These are phyloP conservation scores for Ophiostoma triangulosporum DNA, from an alignment of 2,329 filamentous ascomycete species.

Conservation along the genomic window DNA sequence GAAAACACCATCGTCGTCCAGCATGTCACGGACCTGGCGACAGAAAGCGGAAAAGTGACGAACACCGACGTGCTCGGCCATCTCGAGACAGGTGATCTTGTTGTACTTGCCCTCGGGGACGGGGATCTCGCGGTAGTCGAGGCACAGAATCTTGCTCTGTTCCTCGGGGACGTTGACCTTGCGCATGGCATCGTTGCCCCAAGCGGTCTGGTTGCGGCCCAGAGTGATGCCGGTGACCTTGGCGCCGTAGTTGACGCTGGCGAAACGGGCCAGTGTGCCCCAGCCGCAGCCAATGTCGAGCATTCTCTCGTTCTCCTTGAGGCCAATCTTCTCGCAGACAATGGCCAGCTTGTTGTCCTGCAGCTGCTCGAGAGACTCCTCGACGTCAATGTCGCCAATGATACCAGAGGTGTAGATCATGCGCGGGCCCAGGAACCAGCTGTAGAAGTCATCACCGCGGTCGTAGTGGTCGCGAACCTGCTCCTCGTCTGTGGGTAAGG, in stretches of 20 bases:
- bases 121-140: constrained; percentile 93
- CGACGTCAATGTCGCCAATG: constrained; percentile 73
- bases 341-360: constrained; percentile 95
- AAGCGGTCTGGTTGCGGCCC: constrained; percentile 89
- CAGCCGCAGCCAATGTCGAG: constrained; percentile 96
- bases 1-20: constrained; percentile 90
- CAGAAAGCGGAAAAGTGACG: constrained; percentile 73
- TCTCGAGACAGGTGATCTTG: constrained; percentile 95
- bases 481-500: constrained; percentile 59
- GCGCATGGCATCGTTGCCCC: constrained; percentile 84
- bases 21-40: constrained; percentile 82
- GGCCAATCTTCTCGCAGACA: constrained; percentile 88
- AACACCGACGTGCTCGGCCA: constrained; percentile 97
- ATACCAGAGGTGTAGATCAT: constrained; percentile 98
- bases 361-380: constrained; percentile 86
- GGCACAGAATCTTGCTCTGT: constrained; percentile 86
- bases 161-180: constrained; percentile 69
- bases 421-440: constrained; percentile 92
- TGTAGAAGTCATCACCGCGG: constrained; percentile 95
- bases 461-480: constrained; percentile 97
- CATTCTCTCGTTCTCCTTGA: constrained; percentile 67
- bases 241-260: constrained; percentile 80
- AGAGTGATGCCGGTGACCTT: constrained; percentile 80
- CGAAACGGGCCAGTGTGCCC: constrained; percentile 91
- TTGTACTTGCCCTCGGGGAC: constrained; percentile 67